Base-by-base conservation (phyloP, 164 flowering plant species). In the Saururus chinensis region DNA sequence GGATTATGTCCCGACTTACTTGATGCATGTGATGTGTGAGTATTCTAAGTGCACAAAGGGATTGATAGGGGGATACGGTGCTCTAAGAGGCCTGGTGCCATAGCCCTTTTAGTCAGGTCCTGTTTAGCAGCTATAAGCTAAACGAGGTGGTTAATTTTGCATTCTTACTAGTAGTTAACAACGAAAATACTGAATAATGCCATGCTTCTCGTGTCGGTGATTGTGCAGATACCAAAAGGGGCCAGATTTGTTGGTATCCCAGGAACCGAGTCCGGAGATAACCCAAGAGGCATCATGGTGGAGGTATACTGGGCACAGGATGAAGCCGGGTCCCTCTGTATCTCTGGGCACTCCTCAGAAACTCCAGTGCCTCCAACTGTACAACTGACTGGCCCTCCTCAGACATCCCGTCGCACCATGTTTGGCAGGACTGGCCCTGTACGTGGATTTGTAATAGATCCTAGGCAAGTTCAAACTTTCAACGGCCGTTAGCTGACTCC, bases 271-370 rank as follows among this genome's bases (percentile, higher is more conserved):
- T 66, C 92, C 20, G 52, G 72, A 52, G 96, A 84, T 59, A 80
- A 82, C 65, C 89, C 92, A 8, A 77, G 78, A 51, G 96, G 96
- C 23, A 19, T 77, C 13, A 89, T 92, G 98, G 92, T 92, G 48
- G 89, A 87, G 73, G 93, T 89, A 4, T 79, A 78, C 66, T 92
- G 98, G 98, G 82, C 82, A 42, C 95, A 85, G 74, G 95, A 89
- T 75, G 92, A 84, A 60, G 41, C 85, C 0, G 96, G 95, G 8
- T n/a, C 71, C 1, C 86, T 89, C 64, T 85, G 89, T 80, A 83
- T 93, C 60, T 80, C 97, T 0, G 96, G 96, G 40, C 81, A 86
- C 72, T 90, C 97, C 1, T 20, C 73, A 23, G 89, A 88, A 74
- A 71, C 64, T 20, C 91, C 90, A 7, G 60, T 86, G 25, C 97